Evolutionary conservation across 345 rosid genomes (phyloP), one percentile per base, ranked within the genome.

Genomic region (Triadica sebifera): DNA sequence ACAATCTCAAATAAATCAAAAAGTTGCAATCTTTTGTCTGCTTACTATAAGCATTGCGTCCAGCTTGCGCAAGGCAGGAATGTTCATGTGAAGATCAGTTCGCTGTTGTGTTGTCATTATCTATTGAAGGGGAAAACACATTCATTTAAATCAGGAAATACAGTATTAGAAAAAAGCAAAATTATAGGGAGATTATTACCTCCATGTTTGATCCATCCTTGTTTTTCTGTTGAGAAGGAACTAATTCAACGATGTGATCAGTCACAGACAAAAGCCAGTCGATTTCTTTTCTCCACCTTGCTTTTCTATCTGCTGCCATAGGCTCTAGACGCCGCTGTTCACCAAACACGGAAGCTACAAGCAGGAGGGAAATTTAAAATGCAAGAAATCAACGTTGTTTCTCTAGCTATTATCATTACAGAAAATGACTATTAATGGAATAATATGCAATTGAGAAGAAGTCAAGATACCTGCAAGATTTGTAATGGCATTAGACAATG

Each of bases 21-120:
- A 49, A 12, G 46, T 34, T 12, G 50, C 11, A 9, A 71, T 12
- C 47, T 53, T 9, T 50, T 8, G 10, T 67, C n/a, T 67, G 78
- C 94, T 93, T 86, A 96, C 99, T 24, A 86, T 69, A 25, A 96
- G 96, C 98, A 96, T 93, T 22, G 93, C 82, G n/a, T 96, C 99
- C 10, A 96, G 93, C 84, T 88, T 96, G 70, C 92, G 86, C 65
- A 96, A 79, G 19, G 99, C 98, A 11, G 99, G 98, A 47, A 93
- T 93, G 86, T 96, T 93, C 87, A 90, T 85, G 12, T 80, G 97
- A 75, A 96, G 94, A 86, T 96, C 98, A 19, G 77, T 80, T 63
- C 99, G 81, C 78, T 96, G 97, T 70, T 84, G 78, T 47, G 97
- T 93, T 65, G 80, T 77, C 99, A 93, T 93, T 34, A 96, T 87